A percentile compares a stretch with the other conserved stretches of the same genome.
phyloP scores from a whole-genome alignment of 140 eudicot species.

The Cichorium intybus region DNA sequence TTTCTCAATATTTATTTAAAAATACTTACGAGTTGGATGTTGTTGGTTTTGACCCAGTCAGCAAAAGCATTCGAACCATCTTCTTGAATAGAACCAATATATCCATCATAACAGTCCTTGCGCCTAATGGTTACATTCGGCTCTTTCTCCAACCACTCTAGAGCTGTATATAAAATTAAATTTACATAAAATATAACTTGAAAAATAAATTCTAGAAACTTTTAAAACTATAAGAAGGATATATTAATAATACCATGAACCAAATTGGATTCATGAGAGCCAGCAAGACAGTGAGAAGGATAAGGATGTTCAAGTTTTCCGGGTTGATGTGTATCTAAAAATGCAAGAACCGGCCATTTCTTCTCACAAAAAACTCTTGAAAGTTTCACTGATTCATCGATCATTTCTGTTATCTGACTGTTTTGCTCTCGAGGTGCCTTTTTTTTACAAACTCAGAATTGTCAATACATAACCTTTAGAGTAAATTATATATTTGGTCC shows the following conservation, averaged over 20 bases:
- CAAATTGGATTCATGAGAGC: conserved; percentile 50
- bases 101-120: conserved; percentile 66
- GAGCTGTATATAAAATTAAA: conserved; percentile 29
- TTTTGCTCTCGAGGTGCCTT: conserved; percentile 59
- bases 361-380: conserved; percentile 45
- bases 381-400: conserved; percentile 40
- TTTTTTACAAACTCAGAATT: conserved; percentile 14
- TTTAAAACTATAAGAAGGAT: not conserved
- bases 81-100: conserved; percentile 46
- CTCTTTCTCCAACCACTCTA: conserved; percentile 56
- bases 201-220: not conserved
- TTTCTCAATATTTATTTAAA: not conserved
- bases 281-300: conserved; percentile 58
- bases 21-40: conserved; percentile 40
- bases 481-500: not conserved
- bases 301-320: conserved; percentile 57
- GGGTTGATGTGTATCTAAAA: conserved; percentile 54
- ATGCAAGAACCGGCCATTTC: conserved; percentile 56
- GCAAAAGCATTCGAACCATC: conserved; percentile 58
- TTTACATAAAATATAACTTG: not conserved
- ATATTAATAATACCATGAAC: conserved; percentile 47
- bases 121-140: conserved; percentile 48
- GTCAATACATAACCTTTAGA: not conserved
- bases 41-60: conserved; percentile 53
- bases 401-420: conserved; percentile 37